Evolutionary conservation across 768 basidiomycete genomes (phyloP).

Genomic region (Rickenella mellea): DNA sequence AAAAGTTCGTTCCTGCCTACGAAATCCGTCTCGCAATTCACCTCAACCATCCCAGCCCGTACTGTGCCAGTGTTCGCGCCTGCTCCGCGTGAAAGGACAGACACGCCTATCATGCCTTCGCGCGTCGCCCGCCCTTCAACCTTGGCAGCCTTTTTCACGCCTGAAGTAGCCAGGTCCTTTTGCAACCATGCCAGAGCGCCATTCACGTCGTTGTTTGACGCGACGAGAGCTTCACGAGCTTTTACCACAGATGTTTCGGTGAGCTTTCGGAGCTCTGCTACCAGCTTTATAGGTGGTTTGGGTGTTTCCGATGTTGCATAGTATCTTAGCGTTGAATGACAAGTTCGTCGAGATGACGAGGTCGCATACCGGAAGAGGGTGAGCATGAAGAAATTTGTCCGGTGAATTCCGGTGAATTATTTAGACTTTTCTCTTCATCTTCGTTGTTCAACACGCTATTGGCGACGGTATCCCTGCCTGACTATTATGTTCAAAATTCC

Average conservation of each 20-base stretch:
- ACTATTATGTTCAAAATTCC: constrained; percentile 46
- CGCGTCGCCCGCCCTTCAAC: constrained; percentile 63
- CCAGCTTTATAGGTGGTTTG: constrained; percentile 65
- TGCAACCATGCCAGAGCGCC: constrained; percentile 75
- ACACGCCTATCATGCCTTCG: constrained; percentile 76
- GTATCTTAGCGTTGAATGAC: constrained; percentile 19
- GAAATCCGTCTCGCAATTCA: constrained; percentile 97
- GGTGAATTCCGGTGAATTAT: background rate
- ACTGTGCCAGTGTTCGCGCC: constrained; percentile 36
- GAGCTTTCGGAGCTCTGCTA: constrained; percentile 77
- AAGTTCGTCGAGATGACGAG: background rate
- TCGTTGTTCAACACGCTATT: background rate
- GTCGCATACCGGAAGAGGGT: background rate
- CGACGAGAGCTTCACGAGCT: constrained; percentile 78
- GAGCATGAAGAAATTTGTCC: background rate
- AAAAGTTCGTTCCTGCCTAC: constrained; percentile 85
- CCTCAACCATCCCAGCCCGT: constrained; percentile 80
- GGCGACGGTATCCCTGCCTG: background rate
- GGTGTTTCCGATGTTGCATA: constrained; percentile 42
- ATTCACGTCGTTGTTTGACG: constrained; percentile 63
- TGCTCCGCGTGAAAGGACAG: constrained; percentile 57
- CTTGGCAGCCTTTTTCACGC: constrained; percentile 77
- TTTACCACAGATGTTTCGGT: constrained; percentile 78
- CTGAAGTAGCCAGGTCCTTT: constrained; percentile 59
- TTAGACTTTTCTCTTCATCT: background rate